These are phyloP conservation scores for Colletotrichum sojae DNA, from an alignment of 2,329 filamentous ascomycete genomes.

Conservation along the genomic window DNA sequence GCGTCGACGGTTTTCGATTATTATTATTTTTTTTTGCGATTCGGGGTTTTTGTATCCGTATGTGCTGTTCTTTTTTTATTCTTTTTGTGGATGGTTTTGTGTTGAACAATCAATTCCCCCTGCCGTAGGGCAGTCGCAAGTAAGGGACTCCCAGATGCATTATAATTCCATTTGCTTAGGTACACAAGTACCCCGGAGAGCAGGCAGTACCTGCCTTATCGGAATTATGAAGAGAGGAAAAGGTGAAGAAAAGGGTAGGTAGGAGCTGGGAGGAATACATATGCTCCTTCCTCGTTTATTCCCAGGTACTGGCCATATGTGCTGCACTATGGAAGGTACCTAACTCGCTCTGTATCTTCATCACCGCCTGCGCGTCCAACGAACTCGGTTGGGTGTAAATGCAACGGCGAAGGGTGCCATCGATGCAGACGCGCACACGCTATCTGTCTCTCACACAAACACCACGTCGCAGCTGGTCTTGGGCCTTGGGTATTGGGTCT, in stretches of 20 bases:
- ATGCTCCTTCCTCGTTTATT: too few species aligned
- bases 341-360: not conserved
- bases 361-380: not conserved
- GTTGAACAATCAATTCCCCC: not conserved
- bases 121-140: slow-evolving; percentile 14
- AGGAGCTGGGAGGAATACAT: too few species aligned
- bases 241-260: too few species aligned
- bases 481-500: not conserved
- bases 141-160: not conserved
- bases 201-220: too few species aligned
- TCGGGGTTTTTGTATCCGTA: not conserved
- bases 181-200: too few species aligned
- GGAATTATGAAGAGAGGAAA: too few species aligned
- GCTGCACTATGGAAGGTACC: too few species aligned
- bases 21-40: slow-evolving; percentile 4
- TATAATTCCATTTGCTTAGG: too few species aligned
- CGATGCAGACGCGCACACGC: not conserved
- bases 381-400: slow-evolving; percentile 2
- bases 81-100: not conserved
- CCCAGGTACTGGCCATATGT: too few species aligned
- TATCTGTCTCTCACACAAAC: too few species aligned
- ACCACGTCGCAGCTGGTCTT: too few species aligned
- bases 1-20: slow-evolving; percentile 17
- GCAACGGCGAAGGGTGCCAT: slow-evolving; percentile 22
- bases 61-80: too few species aligned